Conservation (phyloP, 2,329 filamentous ascomycete species). For the Trichoderma cornu-damae region DNA sequence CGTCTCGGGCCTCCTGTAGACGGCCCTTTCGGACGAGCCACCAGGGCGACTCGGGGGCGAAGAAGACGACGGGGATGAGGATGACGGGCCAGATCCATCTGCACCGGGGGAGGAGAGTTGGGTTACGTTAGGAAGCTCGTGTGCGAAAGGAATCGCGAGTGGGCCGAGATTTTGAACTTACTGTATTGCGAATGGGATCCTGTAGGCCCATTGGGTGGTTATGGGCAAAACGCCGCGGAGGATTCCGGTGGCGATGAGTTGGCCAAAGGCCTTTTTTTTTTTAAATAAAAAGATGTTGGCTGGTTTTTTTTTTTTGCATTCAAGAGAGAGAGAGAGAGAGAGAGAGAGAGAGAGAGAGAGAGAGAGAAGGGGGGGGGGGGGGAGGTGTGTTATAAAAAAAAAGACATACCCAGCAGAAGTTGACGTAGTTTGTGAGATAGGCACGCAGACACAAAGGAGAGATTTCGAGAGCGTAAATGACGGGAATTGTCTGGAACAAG, state of each 20-base stretch:
- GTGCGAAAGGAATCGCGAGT: too few relatives aligned
- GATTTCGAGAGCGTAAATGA: conserved; percentile 44
- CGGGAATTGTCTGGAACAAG: conserved; percentile 40
- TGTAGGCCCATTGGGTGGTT: conserved; percentile 40
- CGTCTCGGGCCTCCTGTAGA: conserved; percentile 29
- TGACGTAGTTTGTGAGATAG: conserved; percentile 43
- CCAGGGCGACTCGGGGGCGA: conserved; percentile 44
- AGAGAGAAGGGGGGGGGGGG: too few relatives aligned
- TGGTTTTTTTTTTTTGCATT: too few relatives aligned
- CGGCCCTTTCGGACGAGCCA: conserved; percentile 35
- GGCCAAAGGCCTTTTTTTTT: conserved; percentile 35
- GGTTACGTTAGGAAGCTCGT: not conserved
- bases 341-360: too few relatives aligned
- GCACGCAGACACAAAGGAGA: conserved; percentile 36
- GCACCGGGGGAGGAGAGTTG: not conserved
- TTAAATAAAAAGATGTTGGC: too few relatives aligned
- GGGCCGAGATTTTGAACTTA: too few relatives aligned
- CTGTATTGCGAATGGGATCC: conserved; percentile 44
- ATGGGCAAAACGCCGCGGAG: conserved; percentile 23
- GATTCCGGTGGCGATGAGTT: conserved; percentile 37
- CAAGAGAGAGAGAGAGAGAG: too few relatives aligned
- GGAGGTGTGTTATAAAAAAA: too few relatives aligned
- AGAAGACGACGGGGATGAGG: conserved; percentile 35
- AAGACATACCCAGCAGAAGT: conserved; percentile 41
- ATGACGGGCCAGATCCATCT: conserved; percentile 43